Evolutionary conservation across 441 rosid species (phyloP).

Genomic region (Mallotus repandus): DNA sequence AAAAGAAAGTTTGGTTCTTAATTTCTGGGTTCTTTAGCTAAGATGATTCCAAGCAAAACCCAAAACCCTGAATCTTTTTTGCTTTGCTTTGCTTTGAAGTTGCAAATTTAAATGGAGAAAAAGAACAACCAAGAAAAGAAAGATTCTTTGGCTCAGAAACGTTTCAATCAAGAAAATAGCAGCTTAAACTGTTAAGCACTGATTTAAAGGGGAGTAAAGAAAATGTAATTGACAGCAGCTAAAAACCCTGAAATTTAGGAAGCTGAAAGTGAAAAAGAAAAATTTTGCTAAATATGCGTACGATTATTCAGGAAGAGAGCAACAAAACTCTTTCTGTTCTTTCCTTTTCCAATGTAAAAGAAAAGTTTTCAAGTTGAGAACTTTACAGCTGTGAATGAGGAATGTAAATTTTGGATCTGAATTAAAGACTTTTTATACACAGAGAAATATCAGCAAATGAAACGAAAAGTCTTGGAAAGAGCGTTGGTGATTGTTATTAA

Average conservation of each 20-base stretch:
- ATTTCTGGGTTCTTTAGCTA: not conserved
- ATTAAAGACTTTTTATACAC: not conserved
- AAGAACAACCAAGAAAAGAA: not conserved
- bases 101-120: not conserved
- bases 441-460: not conserved
- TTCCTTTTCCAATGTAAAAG: too few species aligned
- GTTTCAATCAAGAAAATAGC: conserved; percentile 7
- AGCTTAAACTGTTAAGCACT: not conserved
- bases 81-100: not conserved
- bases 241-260: conserved; percentile 10
- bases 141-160: not conserved
- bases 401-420: conserved; percentile 1
- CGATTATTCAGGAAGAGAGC: too few species aligned
- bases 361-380: too few species aligned
- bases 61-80: conserved; percentile 2
- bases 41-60: not conserved
- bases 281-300: not conserved
- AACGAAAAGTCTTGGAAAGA: not conserved
- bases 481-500: not conserved
- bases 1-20: not conserved
- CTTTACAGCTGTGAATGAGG: not conserved
- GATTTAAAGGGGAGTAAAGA: not conserved
- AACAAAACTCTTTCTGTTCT: too few species aligned
- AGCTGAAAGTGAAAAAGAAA: not conserved
- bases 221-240: not conserved